Percentiles rank a stretch among this genome's conserved stretches.
Conservation (phyloP, 164 flowering plant genomes). For the Magnolia kwangsiensis region DNA sequence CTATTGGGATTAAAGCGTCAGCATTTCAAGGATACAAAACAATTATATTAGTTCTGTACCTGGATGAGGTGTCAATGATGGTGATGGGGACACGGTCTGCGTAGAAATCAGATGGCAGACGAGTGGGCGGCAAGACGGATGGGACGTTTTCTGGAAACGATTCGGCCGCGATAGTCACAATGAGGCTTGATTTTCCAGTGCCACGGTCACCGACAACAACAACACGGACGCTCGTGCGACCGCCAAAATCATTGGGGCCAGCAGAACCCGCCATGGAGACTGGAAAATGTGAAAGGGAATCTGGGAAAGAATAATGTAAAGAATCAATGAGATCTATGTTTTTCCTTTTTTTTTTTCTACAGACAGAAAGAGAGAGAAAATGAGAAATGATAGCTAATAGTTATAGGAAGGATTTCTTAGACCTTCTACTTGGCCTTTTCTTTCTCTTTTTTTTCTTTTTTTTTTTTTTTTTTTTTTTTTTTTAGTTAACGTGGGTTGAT, state of each 20-base stretch:
- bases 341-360: no score
- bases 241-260: slow-evolving; percentile 17
- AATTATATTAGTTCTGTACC: slow-evolving; percentile 28
- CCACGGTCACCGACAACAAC: slow-evolving; percentile 79
- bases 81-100: slow-evolving; percentile 80
- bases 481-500: no score
- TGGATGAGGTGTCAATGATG: slow-evolving; percentile 71
- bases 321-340: no score
- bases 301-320: neutral
- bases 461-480: no score
- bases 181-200: slow-evolving; percentile 83
- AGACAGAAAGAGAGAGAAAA: no score
- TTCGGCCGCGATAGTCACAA: slow-evolving; percentile 64
- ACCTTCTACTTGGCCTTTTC: no score
- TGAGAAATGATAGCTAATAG: no score
- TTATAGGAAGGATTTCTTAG: no score
- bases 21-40: no score
- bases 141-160: slow-evolving; percentile 57
- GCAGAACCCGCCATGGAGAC: slow-evolving; percentile 41
- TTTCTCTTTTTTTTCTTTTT: no score
- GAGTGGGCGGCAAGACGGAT: slow-evolving; percentile 67
- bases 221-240: slow-evolving; percentile 48
- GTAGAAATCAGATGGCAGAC: slow-evolving; percentile 67
- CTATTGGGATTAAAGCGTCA: no score
- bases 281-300: slow-evolving; percentile 13